These are phyloP conservation scores for Penicillium sp. DNA, from an alignment of 2,329 filamentous ascomycete species.

Conservation along the genomic window DNA sequence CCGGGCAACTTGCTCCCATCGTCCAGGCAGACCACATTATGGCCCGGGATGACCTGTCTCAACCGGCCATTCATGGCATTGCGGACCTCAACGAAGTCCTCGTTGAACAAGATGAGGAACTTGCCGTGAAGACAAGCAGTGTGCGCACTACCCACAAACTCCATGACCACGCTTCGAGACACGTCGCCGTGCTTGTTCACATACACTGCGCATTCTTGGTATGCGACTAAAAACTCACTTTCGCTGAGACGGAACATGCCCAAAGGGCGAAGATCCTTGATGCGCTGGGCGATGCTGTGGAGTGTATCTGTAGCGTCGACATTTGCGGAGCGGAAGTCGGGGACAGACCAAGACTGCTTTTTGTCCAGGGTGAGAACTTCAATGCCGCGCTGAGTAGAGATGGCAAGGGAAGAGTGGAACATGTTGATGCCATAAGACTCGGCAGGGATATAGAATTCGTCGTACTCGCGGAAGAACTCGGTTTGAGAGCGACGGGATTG, in stretches of 20 bases:
- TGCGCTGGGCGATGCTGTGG: conserved; percentile 79
- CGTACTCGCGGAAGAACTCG: conserved; percentile 96
- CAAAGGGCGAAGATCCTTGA: conserved; percentile 80
- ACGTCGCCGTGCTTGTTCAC: conserved; percentile 98
- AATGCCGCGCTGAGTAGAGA: conserved; percentile 87
- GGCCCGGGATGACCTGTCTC: conserved; percentile 89
- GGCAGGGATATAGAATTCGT: conserved; percentile 96
- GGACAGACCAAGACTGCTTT: conserved; percentile 92
- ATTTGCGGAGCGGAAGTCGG: conserved; percentile 70
- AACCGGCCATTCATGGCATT: conserved; percentile 95
- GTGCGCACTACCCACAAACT: conserved; percentile 93
- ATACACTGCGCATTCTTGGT: conserved; percentile 95
- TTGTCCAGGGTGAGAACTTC: conserved; percentile 97
- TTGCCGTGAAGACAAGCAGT: conserved; percentile 87
- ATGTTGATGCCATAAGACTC: conserved; percentile 95
- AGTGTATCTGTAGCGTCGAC: conserved; percentile 64
- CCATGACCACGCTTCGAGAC: conserved; percentile 91
- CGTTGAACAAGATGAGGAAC: conserved; percentile 90
- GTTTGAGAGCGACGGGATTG: conserved; percentile 70
- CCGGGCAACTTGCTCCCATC: conserved; percentile 61
- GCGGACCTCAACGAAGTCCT: conserved; percentile 94
- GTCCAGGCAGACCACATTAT: conserved; percentile 88
- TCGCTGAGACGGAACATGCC: conserved; percentile 97
- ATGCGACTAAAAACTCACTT: conserved; percentile 88
- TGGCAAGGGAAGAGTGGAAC: conserved; percentile 91